Evolutionary conservation across 768 basidiomycete species (phyloP).

Genomic region (Tylopilus rubrobrunneus): DNA sequence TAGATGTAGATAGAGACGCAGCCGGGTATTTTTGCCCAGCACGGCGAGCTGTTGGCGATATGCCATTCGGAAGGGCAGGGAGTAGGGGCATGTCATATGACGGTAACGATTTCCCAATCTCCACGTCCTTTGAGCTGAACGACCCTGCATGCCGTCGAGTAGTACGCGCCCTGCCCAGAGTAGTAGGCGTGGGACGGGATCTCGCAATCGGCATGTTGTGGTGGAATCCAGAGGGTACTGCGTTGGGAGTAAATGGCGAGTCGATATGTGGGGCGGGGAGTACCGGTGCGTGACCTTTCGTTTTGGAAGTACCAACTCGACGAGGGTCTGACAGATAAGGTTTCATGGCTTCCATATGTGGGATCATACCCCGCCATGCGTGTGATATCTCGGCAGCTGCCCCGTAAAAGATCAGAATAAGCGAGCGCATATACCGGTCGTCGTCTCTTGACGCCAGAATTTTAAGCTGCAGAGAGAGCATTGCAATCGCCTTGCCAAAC

Average conservation of each 20-base stretch:
- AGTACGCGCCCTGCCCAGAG: conserved; percentile 45
- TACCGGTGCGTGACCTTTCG: conserved; percentile 20
- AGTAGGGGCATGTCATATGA: conserved; percentile 47
- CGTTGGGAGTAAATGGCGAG: conserved; percentile 27
- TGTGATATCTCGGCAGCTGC: conserved; percentile 83
- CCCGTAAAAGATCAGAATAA: conserved; percentile 84
- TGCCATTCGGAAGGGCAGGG: conserved; percentile 23
- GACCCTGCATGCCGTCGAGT: conserved; percentile 89
- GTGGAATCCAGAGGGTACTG: conserved; percentile 18
- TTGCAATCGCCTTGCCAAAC: conserved; percentile 85
- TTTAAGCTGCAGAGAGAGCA: conserved; percentile 77
- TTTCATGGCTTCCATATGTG: conserved; percentile 66
- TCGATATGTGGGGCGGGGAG: conserved; percentile 25
- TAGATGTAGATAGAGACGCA: conserved; percentile 31
- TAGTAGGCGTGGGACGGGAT: conserved; percentile 26
- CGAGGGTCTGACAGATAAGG: conserved; percentile 53
- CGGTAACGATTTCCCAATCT: conserved; percentile 77
- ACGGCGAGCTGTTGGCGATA: conserved; percentile 37
- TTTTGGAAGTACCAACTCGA: conserved; percentile 32
- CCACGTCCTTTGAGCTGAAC: conserved; percentile 89
- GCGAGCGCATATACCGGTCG: conserved; percentile 81
- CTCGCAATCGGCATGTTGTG: conserved; percentile 27
- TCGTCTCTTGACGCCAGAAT: conserved; percentile 73
- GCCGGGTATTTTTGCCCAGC: conserved; percentile 49
- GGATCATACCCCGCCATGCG: conserved; percentile 78